These are phyloP conservation scores for Phytophthora pinifolia DNA, from an alignment of 352 stramenopile species.

Conservation along the genomic window DNA sequence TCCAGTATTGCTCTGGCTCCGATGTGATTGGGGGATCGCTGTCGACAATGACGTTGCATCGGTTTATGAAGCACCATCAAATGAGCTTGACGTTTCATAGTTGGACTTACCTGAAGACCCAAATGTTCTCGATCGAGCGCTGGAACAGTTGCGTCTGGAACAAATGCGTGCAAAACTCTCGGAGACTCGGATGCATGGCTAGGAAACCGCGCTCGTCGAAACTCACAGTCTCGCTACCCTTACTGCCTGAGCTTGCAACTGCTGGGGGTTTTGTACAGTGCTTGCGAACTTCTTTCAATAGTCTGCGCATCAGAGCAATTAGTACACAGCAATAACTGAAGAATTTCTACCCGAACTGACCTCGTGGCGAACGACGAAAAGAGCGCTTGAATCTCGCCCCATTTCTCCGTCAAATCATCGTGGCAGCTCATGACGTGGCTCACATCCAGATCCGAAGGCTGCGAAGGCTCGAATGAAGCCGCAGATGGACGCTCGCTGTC, in stretches of 20 bases:
- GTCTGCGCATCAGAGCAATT: constrained; percentile 22
- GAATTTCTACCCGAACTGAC: constrained; percentile 20
- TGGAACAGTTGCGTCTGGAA: constrained; percentile 82
- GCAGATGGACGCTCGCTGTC: constrained; percentile 5
- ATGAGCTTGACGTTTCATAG: not conserved
- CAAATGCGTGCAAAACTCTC: constrained; percentile 65
- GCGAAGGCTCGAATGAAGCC: constrained; percentile 13
- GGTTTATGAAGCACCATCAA: not conserved
- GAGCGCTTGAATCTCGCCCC: constrained; percentile 52
- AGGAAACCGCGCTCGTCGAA: constrained; percentile 69
- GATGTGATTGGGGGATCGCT: constrained; percentile 14
- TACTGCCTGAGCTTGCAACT: constrained; percentile 7
- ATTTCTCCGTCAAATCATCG: constrained; percentile 62
- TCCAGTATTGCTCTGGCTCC: constrained; percentile 52
- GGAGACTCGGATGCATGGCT: constrained; percentile 49
- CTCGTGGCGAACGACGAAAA: constrained; percentile 55
- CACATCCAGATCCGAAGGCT: constrained; percentile 35
- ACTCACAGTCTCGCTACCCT: constrained; percentile 8
- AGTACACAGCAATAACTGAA: not conserved
- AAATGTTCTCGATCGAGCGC: constrained; percentile 56
- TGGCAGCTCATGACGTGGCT: constrained; percentile 27
- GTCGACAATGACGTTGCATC: constrained; percentile 5
- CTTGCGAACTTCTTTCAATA: constrained; percentile 65
- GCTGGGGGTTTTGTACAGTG: constrained; percentile 39
- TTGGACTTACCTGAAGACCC: constrained; percentile 15